Base-by-base conservation (phyloP, 179 eudicot genomes). In the Silene vulgaris region DNA sequence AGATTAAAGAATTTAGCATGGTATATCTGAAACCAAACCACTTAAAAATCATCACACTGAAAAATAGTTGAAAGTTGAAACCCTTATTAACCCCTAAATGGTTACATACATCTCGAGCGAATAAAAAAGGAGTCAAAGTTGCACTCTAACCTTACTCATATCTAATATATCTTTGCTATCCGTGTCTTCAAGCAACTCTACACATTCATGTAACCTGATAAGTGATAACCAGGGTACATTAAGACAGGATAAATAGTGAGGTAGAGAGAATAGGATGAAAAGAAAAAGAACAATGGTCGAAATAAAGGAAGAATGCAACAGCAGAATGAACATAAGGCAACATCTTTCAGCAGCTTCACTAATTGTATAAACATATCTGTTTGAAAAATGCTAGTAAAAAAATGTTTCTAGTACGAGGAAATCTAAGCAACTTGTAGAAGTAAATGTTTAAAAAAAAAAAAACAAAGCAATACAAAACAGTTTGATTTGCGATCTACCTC, bases 121-220 rank as follows among this genome's bases (percentile, higher is more conserved):
- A 11, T 16, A 14, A 16, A 37, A 37, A 64, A 62, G 52, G 67
- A 17, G 16, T 61, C 40, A 71, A 3, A 59, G 62, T 76, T 60
- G 72, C 66, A 63, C 66, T 60, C 80, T 80, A 84, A 86, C 99
- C 88, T 95, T 88, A 76, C 81, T 88, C 99, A 90, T 95, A 84
- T 95, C 93, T 82, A 95, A 74, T 74, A 80, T 75, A 67, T 93
- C 92, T 50, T 89, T 85, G 63, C 71, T 77, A 77, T 89, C 86
- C 93, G 89, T 82, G 76, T 89, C 92, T 85, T 90, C 93, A 75
- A 95, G 97, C 87, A 92, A 82, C 79, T 88, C 87, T 68, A 95
- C 50, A 78, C 97, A 89, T 63, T 95, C 92, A 14, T 37, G 75
- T 81, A 95, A 80, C 95, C 97, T 92, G 78, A 76, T 32, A 74